A percentile compares a stretch with the other conserved stretches of the same genome.
phyloP scores from a whole-genome alignment of 495 filamentous ascomycete species.

The Xylaria scruposa region DNA sequence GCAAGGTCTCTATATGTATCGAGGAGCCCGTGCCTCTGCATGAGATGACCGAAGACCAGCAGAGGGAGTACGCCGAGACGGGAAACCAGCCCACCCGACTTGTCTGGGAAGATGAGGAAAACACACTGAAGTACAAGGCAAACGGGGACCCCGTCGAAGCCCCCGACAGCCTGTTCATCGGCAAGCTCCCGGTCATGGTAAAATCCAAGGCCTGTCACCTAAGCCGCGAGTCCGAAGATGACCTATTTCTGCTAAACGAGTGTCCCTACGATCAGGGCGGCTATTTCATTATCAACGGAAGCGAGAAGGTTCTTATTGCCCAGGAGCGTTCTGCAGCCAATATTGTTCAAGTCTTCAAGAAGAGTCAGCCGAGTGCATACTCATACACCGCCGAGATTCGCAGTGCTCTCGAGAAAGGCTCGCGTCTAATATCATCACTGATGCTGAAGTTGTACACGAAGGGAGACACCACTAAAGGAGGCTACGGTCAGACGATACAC shows the following conservation, averaged over 20 bases:
- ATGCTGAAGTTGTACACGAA: slow-evolving; percentile 87
- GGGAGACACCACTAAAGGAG: slow-evolving; percentile 75
- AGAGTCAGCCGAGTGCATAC: slow-evolving; percentile 82
- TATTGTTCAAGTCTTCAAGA: slow-evolving; percentile 98
- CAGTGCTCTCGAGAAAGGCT: slow-evolving; percentile 95
- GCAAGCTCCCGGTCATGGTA: slow-evolving; percentile 96
- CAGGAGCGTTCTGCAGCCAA: slow-evolving; percentile 98
- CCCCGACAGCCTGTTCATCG: slow-evolving; percentile 72
- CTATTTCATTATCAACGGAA: slow-evolving; percentile 99
- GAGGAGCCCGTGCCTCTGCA: slow-evolving; percentile 70
- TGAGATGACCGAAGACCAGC: slow-evolving; percentile 67
- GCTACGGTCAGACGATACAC: slow-evolving; percentile 85
- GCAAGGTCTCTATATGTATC: slow-evolving; percentile 78
- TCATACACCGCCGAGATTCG: slow-evolving; percentile 95
- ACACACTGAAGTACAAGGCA: slow-evolving; percentile 45
- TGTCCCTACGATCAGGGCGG: slow-evolving; percentile 98
- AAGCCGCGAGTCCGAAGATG: slow-evolving; percentile 77
- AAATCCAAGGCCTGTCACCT: slow-evolving; percentile 93
- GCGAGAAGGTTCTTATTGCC: slow-evolving; percentile 97
- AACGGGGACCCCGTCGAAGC: slow-evolving; percentile 53
- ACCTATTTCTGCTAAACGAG: slow-evolving; percentile 86
- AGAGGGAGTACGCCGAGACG: slow-evolving; percentile 51
- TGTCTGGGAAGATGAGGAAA: slow-evolving; percentile 64
- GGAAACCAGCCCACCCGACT: slow-evolving; percentile 60
- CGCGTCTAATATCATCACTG: slow-evolving; percentile 87